Evolutionary conservation across 2,329 filamentous ascomycete genomes (phyloP), one percentile per base, ranked within the genome.

Genomic region (Epichloe sibirici): DNA sequence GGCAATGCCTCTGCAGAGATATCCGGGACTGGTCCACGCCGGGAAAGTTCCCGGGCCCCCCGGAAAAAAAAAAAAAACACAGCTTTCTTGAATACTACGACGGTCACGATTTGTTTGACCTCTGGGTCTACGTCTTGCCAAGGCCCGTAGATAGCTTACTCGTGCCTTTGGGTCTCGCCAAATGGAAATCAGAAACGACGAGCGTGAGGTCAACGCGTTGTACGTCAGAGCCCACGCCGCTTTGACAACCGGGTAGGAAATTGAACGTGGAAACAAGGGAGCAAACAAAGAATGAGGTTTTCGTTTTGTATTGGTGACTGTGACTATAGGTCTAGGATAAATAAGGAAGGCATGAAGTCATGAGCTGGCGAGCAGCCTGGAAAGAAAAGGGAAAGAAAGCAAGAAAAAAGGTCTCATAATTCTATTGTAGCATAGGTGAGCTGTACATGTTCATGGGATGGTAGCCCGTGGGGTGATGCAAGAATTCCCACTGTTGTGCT

Each of bases 391-490:
- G 11, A 23, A 13, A 46, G 5, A 3, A 23, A 11, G 21, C 28
- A 35, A 21, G 12, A 8, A 44, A 44, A 35, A 12, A 37, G 3
- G 6, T 31, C 25, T 6, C 21, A 15, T 23, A 3, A 38, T 51
- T 11, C 31, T 40, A 48, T 25, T 47, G 51, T 35, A 48, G 6
- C 11, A 52, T 43, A 34, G 34, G 15, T 13, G 44, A 37, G 17
- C n/a, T 45, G 51, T 43, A 48, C 45, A 52, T 52, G 38, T 17
- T 40, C 37, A 52, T 35, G n/a, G 45, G 45, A 37, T 52, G 51
- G 34, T 48, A 52, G 17, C 28, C 44, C 13, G 45, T 31, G 9
- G 42, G 45, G 9, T 52, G 44, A 9, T 52, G 51, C 25, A 52
- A 8, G 12, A 52, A 52, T 28, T 48, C 31, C 51, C 51, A 52